Base-by-base conservation (phyloP, 176 grass and related monocot species). In the sorghum (Sorghum bicolor) region DNA sequence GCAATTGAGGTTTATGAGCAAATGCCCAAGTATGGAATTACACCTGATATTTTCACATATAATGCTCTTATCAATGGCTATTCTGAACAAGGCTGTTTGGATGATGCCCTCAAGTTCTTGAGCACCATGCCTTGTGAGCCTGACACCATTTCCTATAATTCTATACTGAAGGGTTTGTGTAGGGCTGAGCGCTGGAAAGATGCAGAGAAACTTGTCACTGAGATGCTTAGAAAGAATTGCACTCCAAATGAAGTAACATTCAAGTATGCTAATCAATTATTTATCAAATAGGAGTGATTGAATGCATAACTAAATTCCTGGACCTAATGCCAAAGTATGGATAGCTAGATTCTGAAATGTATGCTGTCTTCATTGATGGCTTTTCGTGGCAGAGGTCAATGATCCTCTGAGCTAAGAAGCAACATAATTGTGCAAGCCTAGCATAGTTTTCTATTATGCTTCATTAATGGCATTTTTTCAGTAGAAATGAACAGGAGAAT, bases 201-300 rank as follows among this genome's bases (percentile, higher is more conserved):
- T 82, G 83, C 83, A 33, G 83, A 82, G 32, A 68, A 89, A 5
- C 65, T 89, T 82, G 72, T 82, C 34, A 67, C 26, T 72, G 83
- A 86, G 40, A 89, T 89, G 88, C 83, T 89, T 82, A 89, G 78
- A 64, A 89, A 82, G 33, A 81, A 78, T 29, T 86, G 83, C 25
- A 22, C 65, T 43, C 83, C 88, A 89, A 86, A 89, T 89, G 83
- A 89, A 82, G 83, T 89, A 44, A 89, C 88, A 72, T 89, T 89
- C 83, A 89, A 89, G 52, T 89, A 89, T 86, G 83, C 88, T 82
- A 86, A 86, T 82, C 40, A 77, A 26, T 65, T 89, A 47, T 70
- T 76, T 77, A 8, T 81, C 72, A 36, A 89, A 72, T 44, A 71
- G 43, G 78, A 76, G 20, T 36, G 36, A 65, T 77, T 86, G 78